Conservation (phyloP, 2,329 filamentous ascomycete genomes). For the Cercospora sesami region DNA sequence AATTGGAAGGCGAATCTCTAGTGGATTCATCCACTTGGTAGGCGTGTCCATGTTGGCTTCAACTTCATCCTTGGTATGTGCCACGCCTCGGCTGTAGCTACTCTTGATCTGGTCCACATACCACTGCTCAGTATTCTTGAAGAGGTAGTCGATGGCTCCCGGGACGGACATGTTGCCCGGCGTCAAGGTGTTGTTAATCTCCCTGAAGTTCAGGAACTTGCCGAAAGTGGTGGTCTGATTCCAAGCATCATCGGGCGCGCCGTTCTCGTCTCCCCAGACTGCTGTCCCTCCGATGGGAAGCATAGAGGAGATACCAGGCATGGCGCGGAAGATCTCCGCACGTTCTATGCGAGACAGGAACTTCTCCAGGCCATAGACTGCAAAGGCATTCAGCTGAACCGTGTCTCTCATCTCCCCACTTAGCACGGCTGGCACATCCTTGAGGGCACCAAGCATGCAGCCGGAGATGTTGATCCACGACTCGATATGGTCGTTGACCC, state of each 20-base stretch:
- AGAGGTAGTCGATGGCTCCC: conserved; percentile 74
- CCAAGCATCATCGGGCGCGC: conserved; percentile 82
- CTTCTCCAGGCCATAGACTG: conserved; percentile 94
- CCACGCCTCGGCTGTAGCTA: conserved; percentile 86
- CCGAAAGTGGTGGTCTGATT: conserved; percentile 74
- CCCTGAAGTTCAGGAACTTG: conserved; percentile 80
- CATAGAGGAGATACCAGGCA: conserved; percentile 97
- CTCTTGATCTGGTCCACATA: conserved; percentile 70
- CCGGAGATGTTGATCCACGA: conserved; percentile 98
- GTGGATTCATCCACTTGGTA: conserved; percentile 88
- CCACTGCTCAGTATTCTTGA: conserved; percentile 79
- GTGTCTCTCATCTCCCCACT: conserved; percentile 99
- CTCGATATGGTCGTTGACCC: conserved; percentile 88
- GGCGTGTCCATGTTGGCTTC: conserved; percentile 60
- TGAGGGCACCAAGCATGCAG: conserved; percentile 93
- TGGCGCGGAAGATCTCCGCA: conserved; percentile 89
- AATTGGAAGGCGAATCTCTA: conserved; percentile 81
- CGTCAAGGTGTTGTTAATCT: conserved; percentile 58
- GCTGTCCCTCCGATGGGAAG: conserved; percentile 88
- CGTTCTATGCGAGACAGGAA: conserved; percentile 89
- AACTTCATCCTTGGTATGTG: conserved; percentile 75
- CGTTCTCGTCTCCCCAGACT: conserved; percentile 87
- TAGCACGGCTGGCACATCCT: conserved; percentile 84
- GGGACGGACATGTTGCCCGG: conserved; percentile 75
- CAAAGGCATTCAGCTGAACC: conserved; percentile 91